These are phyloP conservation scores for Lipomyces orientalis DNA, from an alignment of 805 yeast genomes.

Conservation along the genomic window DNA sequence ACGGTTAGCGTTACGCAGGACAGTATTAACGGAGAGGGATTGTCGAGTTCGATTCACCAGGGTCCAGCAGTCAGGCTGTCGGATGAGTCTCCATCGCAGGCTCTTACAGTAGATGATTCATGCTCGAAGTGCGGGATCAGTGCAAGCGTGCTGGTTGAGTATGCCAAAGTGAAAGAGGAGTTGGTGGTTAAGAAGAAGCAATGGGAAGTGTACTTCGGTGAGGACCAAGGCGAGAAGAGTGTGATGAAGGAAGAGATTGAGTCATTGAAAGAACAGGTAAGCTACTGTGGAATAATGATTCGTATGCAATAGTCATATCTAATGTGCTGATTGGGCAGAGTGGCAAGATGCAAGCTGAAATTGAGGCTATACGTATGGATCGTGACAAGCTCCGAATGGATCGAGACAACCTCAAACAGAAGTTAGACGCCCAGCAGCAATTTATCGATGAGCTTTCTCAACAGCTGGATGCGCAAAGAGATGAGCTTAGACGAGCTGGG, in stretches of 20 bases:
- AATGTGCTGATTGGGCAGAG: background rate
- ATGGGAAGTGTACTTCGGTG: conserved; percentile 29
- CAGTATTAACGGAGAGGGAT: background rate
- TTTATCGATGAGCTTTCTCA: conserved; percentile 9
- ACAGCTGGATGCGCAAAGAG: conserved; percentile 8
- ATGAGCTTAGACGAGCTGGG: background rate
- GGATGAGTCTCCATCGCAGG: background rate
- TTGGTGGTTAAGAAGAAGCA: conserved; percentile 26
- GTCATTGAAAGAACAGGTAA: conserved; percentile 7
- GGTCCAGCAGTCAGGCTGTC: background rate
- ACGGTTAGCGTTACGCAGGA: background rate
- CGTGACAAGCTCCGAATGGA: background rate
- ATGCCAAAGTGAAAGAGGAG: conserved; percentile 26
- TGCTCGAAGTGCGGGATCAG: conserved; percentile 30
- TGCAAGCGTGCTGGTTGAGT: conserved; percentile 25
- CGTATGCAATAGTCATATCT: background rate
- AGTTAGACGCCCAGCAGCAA: background rate
- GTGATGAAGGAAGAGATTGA: conserved; percentile 12
- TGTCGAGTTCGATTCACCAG: background rate
- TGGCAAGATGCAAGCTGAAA: conserved; percentile 7
- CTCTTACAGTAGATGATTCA: conserved; percentile 1
- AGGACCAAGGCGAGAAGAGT: conserved; percentile 22
- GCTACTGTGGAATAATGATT: background rate
- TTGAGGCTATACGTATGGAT: conserved; percentile 9
- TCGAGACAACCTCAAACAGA: background rate